phyloP scores from a whole-genome alignment of 257 asterid species.

The Dorcoceras hygrometricum region DNA sequence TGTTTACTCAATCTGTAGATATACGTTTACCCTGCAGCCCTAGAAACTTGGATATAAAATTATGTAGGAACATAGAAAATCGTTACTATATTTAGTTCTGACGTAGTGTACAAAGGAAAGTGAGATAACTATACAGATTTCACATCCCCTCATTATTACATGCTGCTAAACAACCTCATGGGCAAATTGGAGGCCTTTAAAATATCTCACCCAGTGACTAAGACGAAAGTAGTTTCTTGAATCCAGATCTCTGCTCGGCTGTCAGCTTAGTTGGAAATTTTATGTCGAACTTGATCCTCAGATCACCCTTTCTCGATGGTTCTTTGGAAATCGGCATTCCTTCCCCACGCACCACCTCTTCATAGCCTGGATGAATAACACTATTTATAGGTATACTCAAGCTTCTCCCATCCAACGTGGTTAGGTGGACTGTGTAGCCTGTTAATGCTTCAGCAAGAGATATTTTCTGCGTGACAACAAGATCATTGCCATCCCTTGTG shows the following conservation, averaged over 20 bases:
- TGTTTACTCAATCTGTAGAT: too few species aligned
- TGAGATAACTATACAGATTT: not conserved
- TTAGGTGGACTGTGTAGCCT: slow-evolving; percentile 62
- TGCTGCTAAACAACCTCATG: too few species aligned
- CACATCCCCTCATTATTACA: not conserved
- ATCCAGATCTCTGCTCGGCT: slow-evolving; percentile 73
- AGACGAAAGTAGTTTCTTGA: slow-evolving; percentile 60
- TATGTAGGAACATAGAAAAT: not conserved
- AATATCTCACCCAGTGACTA: too few species aligned
- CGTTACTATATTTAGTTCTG: not conserved
- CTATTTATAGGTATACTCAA: slow-evolving; percentile 49
- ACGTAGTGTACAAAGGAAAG: not conserved
- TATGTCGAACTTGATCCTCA: slow-evolving; percentile 73
- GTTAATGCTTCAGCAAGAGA: slow-evolving; percentile 67
- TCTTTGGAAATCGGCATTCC: slow-evolving; percentile 92
- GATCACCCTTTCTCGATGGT: slow-evolving; percentile 56
- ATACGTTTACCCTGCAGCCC: not conserved
- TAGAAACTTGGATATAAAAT: not conserved
- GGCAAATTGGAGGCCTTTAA: not conserved
- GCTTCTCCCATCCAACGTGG: slow-evolving; percentile 72
- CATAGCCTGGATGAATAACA: slow-evolving; percentile 64
- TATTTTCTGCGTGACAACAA: slow-evolving; percentile 49
- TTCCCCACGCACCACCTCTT: slow-evolving; percentile 72
- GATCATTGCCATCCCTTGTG: slow-evolving; percentile 79
- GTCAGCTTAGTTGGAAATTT: slow-evolving; percentile 72